Evolutionary conservation across 2,329 filamentous ascomycete species (phyloP), one percentile per base, ranked within the genome.

Genomic region (Esteya vermicola): DNA sequence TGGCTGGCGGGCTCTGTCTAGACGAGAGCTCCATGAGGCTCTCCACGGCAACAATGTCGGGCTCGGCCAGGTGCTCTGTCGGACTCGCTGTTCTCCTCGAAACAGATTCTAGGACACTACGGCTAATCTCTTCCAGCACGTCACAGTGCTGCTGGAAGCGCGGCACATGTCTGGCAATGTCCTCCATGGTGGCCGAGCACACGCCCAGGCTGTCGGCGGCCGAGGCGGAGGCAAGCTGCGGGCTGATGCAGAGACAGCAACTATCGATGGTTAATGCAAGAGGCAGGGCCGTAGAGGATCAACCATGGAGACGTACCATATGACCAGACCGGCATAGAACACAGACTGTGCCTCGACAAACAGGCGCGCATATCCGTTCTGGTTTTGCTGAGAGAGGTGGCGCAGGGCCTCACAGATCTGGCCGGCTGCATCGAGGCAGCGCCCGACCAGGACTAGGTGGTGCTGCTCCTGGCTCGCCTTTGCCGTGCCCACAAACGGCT

Each of bases 401-500:
- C n/a, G n/a, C n/a, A 61, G 59, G 2, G 57, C 54, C 38, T 61
- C 59, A 44, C 60, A 63, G 20, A 63, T 56, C 22, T 60, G 55
- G 5, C 60, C 60, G 4, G 59, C 58, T 6, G 60, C 58, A 7
- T 56, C 48, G 25, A 62, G 48, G 43, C 60, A 61, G 5, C 64
- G 62, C 12, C 59, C 55, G 44, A 68, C 63, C 42, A 65, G 65
- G 0, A 61, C 61, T 45, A 67, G 64, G 19, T 21, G 13, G 13
- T 22, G 25, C 6, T 14, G 14, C 19, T 19, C 36, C 12, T 70
- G 53, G 14, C n/a, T n/a, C n/a, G n/a, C n/a, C n/a, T n/a, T n/a
- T n/a, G n/a, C n/a, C n/a, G 64, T 56, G 4, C 61, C 59, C 2
- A 70, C 51, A 42, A 70, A 70, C 2, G 66, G 67, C 34, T 70